Base-by-base conservation (phyloP, 306 rosid genomes). In the Senna siamea region DNA sequence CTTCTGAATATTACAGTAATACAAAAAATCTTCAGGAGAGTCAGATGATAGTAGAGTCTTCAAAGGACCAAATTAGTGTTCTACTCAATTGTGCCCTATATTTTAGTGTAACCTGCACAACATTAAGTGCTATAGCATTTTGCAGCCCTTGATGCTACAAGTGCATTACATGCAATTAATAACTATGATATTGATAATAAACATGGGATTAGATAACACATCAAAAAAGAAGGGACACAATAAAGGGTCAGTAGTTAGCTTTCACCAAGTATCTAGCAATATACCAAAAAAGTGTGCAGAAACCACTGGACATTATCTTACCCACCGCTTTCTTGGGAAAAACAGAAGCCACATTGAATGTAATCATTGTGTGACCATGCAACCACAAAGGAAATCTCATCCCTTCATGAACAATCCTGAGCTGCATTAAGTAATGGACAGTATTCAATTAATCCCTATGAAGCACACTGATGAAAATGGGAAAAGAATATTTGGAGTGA, bases 321-420 rank as follows among this genome's bases (percentile, higher is more conserved):
- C 98, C 98, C 88, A 89, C 97, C 87, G 83, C 87, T 60, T 86
- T 83, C 96, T 88, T 82, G 78, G 97, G 98, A 54, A 80, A 74
- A 68, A 89, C 87, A 72, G 97, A 89, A 76, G 77, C 78, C 75
- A 91, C 97, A 34, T 34, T 73, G 62, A 91, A 92, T 37, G 96
- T 89, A 76, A 91, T 82, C 69, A 85, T 80, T 58, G 92, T 87
- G 48, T 76, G 96, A 72, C 97, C 93, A 78, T 85, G 86, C 86
- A 94, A 80, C 94, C 98, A 82, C 84, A 94, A 70, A 79, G 98
- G 98, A 88, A 94, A 91, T 69, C 80, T 82, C 98, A 94, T 91
- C 69, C 83, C 92, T 87, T 94, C 97, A 69, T 81, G 87, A 70
- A 94, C 85, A 80, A 94, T 87, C 79, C 98, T 85, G 67, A 94